A percentile compares a stretch with the other conserved stretches of the same genome.
phyloP scores from a whole-genome alignment of 495 filamentous ascomycete species.

The Xylona heveae region DNA sequence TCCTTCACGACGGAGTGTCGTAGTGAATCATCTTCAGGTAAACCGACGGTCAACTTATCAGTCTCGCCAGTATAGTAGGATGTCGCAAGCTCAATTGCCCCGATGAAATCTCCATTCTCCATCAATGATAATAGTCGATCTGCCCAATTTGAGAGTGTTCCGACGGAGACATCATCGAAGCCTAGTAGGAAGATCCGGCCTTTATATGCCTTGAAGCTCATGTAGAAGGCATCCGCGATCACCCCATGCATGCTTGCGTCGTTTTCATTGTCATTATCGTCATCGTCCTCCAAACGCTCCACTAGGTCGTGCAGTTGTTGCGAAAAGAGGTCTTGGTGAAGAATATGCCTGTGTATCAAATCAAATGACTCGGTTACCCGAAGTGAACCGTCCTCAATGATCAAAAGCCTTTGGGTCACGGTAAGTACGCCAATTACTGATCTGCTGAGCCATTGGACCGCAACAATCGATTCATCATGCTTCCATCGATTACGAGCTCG shows the following conservation, averaged over 20 bases:
- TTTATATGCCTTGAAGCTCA: constrained; percentile 93
- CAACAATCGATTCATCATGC: constrained; percentile 86
- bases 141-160: constrained; percentile 93
- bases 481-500: constrained; percentile 74
- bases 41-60: constrained; percentile 78
- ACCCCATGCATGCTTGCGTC: constrained; percentile 84
- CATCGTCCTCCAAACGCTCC: constrained; percentile 43
- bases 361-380: constrained; percentile 87
- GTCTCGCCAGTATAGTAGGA: constrained; percentile 75
- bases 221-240: constrained; percentile 91
- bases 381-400: constrained; percentile 76
- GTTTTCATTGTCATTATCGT: constrained; percentile 39
- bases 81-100: constrained; percentile 74
- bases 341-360: constrained; percentile 76
- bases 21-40: constrained; percentile 61
- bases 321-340: constrained; percentile 74
- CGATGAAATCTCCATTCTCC: constrained; percentile 86
- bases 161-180: constrained; percentile 73
- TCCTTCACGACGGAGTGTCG: constrained; percentile 72
- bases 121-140: constrained; percentile 87
- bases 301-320: constrained; percentile 64
- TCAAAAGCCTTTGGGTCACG: constrained; percentile 77
- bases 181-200: constrained; percentile 81
- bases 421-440: constrained; percentile 84
- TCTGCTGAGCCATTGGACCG: constrained; percentile 88